Percentiles rank a stretch among this genome's conserved stretches.
Conservation (phyloP, 2,329 filamentous ascomycete genomes). For the Aspergillus piperis region DNA sequence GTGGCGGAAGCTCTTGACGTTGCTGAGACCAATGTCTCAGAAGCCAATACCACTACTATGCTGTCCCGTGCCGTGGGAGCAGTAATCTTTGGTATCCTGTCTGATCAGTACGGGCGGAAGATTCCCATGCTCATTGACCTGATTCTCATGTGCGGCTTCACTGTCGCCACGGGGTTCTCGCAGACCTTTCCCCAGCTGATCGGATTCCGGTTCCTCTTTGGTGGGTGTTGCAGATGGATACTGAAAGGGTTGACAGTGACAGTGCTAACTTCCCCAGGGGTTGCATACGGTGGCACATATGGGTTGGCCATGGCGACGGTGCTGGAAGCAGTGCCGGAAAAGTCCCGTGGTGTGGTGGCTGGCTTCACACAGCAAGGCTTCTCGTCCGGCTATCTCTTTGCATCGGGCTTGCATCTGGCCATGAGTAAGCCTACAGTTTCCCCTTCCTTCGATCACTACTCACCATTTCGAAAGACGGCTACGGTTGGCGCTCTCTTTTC, state of each 20-base stretch:
- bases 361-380: slow-evolving; percentile 1
- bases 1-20: background rate
- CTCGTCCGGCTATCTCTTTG: background rate
- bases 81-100: background rate
- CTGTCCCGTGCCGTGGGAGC: background rate
- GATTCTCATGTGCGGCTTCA: background rate
- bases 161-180: background rate
- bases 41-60: background rate
- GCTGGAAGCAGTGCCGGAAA: background rate
- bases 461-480: background rate
- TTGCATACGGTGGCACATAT: background rate
- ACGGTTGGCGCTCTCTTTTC: slow-evolving; percentile 1
- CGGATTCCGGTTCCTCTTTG: background rate
- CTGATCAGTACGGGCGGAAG: slow-evolving; percentile 1
- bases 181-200: background rate
- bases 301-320: background rate
- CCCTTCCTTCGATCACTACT: background rate
- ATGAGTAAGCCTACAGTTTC: background rate
- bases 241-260: too few species aligned
- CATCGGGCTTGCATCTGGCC: background rate
- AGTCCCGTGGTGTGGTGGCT: background rate
- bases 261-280: background rate
- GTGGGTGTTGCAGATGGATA: background rate
- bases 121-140: background rate
- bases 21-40: background rate